Evolutionary conservation across 1,284 basidiomycete species (phyloP), one percentile per base, ranked within the genome.

Genomic region (Kwoniella shivajii): DNA sequence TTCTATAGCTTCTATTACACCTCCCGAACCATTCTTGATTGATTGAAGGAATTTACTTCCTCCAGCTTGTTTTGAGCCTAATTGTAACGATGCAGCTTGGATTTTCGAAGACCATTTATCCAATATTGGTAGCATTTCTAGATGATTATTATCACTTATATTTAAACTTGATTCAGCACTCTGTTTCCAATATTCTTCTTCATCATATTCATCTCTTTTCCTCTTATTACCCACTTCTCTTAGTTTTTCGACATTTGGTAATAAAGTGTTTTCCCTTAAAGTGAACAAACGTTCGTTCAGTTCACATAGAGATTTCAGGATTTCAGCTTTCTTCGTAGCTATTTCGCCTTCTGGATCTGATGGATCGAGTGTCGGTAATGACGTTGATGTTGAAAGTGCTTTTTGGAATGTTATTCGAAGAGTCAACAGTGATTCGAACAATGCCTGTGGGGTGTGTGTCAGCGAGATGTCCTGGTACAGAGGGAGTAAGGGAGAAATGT

Each of bases 51-150:
- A 80, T 61, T 80, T 80, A 50, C 73, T 77, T 20, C 60, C 60
- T 27, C 72, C 72, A 13, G 73, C 68, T 26, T 72, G 62, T 51
- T 71, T 67, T 1, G 66, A 59, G 13, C 67, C 64, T 7, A 75
- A 60, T 29, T 73, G 68, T 5, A 76, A 86, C 0, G 90, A 85
- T 5, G 94, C 92, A 0, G 92, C 89, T 69, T 93, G 89, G 44
- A 96, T 89, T 79, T 96, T 97, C 33, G 87, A 83, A 6, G 89
- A 92, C 93, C 93, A 97, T 78, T 96, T 96, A 46, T 83, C 80
- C 18, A 97, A 82, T 1, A 89, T 91, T 55, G 86, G 84, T 37
- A 91, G 75, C 14, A 90, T 80, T 64, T 86, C 80, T 1, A 85
- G 82, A 67, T 91, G 89, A 51, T 84, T 84, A 36, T 85, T 87